Percentiles rank a stretch among this genome's conserved stretches.
These are phyloP conservation scores for Leccinum arenicola DNA, from an alignment of 768 basidiomycete species.

Conservation along the genomic window DNA sequence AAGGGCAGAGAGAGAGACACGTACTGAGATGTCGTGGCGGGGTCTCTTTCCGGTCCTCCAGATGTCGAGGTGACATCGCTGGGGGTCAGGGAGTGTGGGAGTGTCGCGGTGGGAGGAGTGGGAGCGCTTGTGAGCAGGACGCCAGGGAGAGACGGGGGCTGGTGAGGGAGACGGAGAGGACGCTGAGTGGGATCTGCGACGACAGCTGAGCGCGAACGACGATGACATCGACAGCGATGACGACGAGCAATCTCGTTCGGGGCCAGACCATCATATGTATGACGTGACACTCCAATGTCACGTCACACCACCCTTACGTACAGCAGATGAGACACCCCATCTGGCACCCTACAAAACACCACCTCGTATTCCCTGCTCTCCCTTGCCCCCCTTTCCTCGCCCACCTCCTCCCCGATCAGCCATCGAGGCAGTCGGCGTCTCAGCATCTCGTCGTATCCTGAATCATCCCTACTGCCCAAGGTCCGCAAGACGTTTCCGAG, in stretches of 20 bases:
- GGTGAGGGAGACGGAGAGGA: constrained; percentile 36
- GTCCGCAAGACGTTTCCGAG: constrained; percentile 40
- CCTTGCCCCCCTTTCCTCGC: constrained; percentile 26
- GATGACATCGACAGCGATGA: constrained; percentile 34
- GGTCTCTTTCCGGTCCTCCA: constrained; percentile 56
- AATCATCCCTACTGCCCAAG: constrained; percentile 20
- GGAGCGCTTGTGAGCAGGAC: constrained; percentile 47
- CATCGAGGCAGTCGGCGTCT: background rate
- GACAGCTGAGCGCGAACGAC: constrained; percentile 35
- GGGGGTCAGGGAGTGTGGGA: constrained; percentile 36
- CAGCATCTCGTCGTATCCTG: constrained; percentile 20
- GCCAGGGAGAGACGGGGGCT: constrained; percentile 38
- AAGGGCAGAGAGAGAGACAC: constrained; percentile 12
- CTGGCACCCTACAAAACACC: constrained; percentile 17
- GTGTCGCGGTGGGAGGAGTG: constrained; percentile 38
- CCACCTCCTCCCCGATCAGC: constrained; percentile 18
- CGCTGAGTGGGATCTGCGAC: constrained; percentile 54
- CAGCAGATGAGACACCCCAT: constrained; percentile 17
- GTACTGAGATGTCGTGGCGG: constrained; percentile 47
- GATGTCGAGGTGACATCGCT: constrained; percentile 51
- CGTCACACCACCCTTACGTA: constrained; percentile 24
- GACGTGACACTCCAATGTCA: constrained; percentile 25
- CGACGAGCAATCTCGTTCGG: constrained; percentile 17
- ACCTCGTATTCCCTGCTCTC: constrained; percentile 12
- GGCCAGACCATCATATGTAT: constrained; percentile 6